A percentile compares a stretch with the other conserved stretches of the same genome.
Conservation (phyloP, 2,329 filamentous ascomycete genomes). For the Elsinoe necatrix region DNA sequence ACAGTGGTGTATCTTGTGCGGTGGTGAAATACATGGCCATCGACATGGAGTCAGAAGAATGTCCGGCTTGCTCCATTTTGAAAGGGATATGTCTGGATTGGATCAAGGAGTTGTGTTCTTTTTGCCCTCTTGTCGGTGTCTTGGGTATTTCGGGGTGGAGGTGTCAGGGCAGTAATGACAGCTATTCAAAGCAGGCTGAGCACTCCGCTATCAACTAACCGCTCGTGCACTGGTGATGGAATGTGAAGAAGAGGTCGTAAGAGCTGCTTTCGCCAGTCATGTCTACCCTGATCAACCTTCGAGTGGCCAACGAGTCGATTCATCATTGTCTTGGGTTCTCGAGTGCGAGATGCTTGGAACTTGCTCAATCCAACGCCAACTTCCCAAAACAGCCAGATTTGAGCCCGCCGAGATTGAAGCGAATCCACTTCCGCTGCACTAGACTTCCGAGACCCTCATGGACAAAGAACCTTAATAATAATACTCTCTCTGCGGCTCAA, state of each 20-base stretch:
- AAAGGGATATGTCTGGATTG: background rate
- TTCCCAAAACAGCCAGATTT: background rate
- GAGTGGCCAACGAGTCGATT: background rate
- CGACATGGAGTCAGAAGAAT: conserved; percentile 22
- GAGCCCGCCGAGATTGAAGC: conserved; percentile 2
- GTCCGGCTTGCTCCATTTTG: conserved; percentile 9
- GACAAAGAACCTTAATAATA: background rate
- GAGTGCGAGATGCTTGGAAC: background rate
- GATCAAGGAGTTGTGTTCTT: background rate
- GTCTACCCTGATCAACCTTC: conserved; percentile 4
- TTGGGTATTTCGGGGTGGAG: background rate
- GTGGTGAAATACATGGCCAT: conserved; percentile 60
- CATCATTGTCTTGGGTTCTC: conserved; percentile 8
- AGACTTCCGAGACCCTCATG: conserved; percentile 2
- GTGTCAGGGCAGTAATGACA: background rate
- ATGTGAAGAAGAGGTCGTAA: background rate
- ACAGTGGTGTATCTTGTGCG: conserved; percentile 54
- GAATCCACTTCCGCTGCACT: conserved; percentile 7
- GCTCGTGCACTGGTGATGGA: background rate
- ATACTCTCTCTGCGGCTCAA: conserved; percentile 8
- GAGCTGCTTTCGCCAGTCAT: conserved; percentile 6
- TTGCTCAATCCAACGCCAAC: conserved; percentile 13
- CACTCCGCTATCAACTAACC: background rate
- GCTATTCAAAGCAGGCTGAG: background rate
- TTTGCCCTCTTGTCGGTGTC: background rate